Percentiles rank a stretch among this genome's conserved stretches.
phyloP scores from a whole-genome alignment of 2,329 filamentous ascomycete genomes.

The Magnaporthiopsis incrustans region DNA sequence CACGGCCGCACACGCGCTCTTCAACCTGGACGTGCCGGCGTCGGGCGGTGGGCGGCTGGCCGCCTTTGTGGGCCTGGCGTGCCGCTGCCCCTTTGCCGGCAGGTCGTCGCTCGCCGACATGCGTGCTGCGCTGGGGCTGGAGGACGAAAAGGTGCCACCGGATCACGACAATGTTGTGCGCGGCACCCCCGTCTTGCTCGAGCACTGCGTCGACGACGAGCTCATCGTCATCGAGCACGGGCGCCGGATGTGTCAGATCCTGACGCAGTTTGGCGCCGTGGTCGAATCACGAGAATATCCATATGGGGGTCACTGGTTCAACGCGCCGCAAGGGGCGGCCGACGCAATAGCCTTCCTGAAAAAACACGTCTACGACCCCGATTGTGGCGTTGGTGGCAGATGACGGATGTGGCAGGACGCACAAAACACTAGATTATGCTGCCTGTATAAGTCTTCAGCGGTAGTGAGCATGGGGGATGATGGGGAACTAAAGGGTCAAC shows the following conservation, averaged over 20 bases:
- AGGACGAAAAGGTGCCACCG: constrained; percentile 10
- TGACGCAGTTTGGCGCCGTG: constrained; percentile 27
- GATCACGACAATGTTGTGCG: constrained; percentile 21
- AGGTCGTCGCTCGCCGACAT: constrained; percentile 20
- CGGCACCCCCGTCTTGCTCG: constrained; percentile 33
- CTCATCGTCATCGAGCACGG: constrained; percentile 30
- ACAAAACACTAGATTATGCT: not conserved
- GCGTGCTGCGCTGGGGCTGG: constrained; percentile 11
- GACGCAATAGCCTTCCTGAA: constrained; percentile 19
- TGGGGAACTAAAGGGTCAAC: not conserved
- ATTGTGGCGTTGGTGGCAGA: not conserved
- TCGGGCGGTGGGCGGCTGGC: constrained; percentile 8
- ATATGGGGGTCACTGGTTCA: constrained; percentile 35
- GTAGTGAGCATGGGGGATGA: no score
- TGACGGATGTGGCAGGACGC: not conserved
- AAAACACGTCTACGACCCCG: not conserved
- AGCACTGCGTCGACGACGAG: constrained; percentile 35
- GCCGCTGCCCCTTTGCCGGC: constrained; percentile 27
- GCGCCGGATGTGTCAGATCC: constrained; percentile 22
- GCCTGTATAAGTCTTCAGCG: not conserved
- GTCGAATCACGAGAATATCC: constrained; percentile 33
- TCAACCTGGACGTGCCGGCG: constrained; percentile 21
- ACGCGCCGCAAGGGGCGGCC: constrained; percentile 34
- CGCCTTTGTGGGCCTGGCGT: constrained; percentile 29
- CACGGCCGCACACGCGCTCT: constrained; percentile 25